phyloP scores from a whole-genome alignment of 345 rosid species.

The Corymbia maculata region DNA sequence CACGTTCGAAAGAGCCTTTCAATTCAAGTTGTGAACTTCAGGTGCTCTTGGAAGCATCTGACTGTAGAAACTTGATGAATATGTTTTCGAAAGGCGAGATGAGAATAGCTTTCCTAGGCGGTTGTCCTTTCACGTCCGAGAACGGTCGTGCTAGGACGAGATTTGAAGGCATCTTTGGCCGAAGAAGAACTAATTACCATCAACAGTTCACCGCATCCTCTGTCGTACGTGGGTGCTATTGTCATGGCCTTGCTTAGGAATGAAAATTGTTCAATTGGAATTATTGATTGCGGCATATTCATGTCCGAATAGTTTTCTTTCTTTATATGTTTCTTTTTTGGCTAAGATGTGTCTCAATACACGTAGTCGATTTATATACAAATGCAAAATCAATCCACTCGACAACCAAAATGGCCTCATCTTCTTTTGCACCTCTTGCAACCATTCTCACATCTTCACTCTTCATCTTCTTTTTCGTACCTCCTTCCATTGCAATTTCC shows the following conservation, averaged over 20 bases:
- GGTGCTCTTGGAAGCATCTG: neutral
- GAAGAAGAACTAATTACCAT: no score
- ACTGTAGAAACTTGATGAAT: neutral
- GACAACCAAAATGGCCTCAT: neutral
- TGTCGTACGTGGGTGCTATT: no score
- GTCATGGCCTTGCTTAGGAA: no score
- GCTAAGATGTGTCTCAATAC: neutral
- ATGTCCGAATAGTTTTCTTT: no score
- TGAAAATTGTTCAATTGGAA: neutral
- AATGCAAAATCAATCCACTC: neutral
- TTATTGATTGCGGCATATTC: neutral
- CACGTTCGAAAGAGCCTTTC: neutral
- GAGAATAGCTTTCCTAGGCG: neutral
- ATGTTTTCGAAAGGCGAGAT: neutral
- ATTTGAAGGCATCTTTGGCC: no score
- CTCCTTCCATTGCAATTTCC: neutral
- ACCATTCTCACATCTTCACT: neutral
- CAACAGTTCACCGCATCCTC: no score
- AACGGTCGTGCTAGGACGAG: no score
- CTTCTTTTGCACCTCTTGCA: neutral
- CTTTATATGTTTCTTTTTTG: no score
- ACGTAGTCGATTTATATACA: neutral
- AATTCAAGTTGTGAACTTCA: neutral
- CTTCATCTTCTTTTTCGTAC: neutral
- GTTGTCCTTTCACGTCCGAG: neutral